These are phyloP conservation scores for Exophiala calicioides DNA, from an alignment of 2,329 filamentous ascomycete species.

Conservation along the genomic window DNA sequence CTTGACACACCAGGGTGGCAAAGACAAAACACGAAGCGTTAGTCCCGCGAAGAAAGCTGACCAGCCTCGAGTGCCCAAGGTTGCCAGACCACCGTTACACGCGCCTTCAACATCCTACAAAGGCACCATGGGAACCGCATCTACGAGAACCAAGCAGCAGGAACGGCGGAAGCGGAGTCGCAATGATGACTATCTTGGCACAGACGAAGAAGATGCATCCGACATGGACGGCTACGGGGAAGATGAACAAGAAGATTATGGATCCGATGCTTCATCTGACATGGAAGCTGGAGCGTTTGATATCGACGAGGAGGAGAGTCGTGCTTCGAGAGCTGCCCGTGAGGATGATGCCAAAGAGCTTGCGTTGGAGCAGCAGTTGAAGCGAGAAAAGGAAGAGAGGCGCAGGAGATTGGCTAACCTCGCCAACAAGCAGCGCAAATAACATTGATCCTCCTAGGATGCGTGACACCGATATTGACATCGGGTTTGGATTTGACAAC, in stretches of 20 bases:
- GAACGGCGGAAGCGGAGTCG: slow-evolving; percentile 28
- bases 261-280: slow-evolving; percentile 50
- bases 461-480: neutral
- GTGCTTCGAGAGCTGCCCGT: slow-evolving; percentile 43
- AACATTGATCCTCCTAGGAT: slow-evolving; percentile 5
- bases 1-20: slow-evolving; percentile 21
- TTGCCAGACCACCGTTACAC: slow-evolving; percentile 26
- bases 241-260: slow-evolving; percentile 42
- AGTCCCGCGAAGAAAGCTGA: slow-evolving; percentile 37
- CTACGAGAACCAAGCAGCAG: slow-evolving; percentile 35
- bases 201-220: slow-evolving; percentile 50
- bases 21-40: slow-evolving; percentile 22
- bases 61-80: slow-evolving; percentile 27
- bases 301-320: slow-evolving; percentile 48
- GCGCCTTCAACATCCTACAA: slow-evolving; percentile 38
- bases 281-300: slow-evolving; percentile 54
- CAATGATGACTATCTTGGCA: slow-evolving; percentile 46
- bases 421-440: slow-evolving; percentile 34
- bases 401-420: slow-evolving; percentile 44
- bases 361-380: slow-evolving; percentile 45
- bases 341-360: slow-evolving; percentile 51
- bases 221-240: slow-evolving; percentile 41
- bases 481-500: slow-evolving; percentile 6
- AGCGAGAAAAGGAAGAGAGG: slow-evolving; percentile 49
- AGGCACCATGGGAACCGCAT: slow-evolving; percentile 44